Conservation (phyloP, 257 asterid species). For the Plantago major region DNA sequence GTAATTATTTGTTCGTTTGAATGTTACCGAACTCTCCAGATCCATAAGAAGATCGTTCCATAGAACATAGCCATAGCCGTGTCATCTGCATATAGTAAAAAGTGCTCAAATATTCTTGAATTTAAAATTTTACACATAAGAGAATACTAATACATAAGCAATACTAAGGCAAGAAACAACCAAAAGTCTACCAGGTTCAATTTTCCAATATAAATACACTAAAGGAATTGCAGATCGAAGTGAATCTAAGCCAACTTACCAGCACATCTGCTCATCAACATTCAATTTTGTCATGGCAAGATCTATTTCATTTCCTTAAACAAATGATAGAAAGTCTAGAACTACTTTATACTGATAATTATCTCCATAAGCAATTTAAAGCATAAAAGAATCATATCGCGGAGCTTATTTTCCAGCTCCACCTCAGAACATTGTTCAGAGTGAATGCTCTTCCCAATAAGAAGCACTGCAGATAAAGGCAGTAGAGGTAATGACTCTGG, state of each 20-base stretch:
- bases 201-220: not conserved
- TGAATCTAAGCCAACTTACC: conserved; percentile 19
- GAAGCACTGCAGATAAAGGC: conserved; percentile 86
- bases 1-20: too few relatives aligned
- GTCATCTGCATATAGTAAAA: too few relatives aligned
- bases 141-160: too few relatives aligned
- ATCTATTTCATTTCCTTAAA: conserved; percentile 77
- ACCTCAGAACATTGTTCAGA: conserved; percentile 78
- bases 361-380: conserved; percentile 19
- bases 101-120: too few relatives aligned
- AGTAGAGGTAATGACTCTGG: conserved; percentile 79
- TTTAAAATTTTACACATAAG: too few relatives aligned
- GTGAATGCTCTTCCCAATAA: conserved; percentile 74
- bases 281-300: conserved; percentile 79
- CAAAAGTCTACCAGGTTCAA: not conserved
- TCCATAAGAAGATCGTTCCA: too few relatives aligned
- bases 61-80: too few relatives aligned
- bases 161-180: too few relatives aligned
- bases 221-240: conserved; percentile 18
- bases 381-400: conserved; percentile 49
- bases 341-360: conserved; percentile 12
- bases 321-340: conserved; percentile 20
- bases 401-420: conserved; percentile 75
- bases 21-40: too few relatives aligned
- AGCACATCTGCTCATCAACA: conserved; percentile 98